Conservation (phyloP, 208 protist genomes). For the Tritrichomonas foetus region DNA sequence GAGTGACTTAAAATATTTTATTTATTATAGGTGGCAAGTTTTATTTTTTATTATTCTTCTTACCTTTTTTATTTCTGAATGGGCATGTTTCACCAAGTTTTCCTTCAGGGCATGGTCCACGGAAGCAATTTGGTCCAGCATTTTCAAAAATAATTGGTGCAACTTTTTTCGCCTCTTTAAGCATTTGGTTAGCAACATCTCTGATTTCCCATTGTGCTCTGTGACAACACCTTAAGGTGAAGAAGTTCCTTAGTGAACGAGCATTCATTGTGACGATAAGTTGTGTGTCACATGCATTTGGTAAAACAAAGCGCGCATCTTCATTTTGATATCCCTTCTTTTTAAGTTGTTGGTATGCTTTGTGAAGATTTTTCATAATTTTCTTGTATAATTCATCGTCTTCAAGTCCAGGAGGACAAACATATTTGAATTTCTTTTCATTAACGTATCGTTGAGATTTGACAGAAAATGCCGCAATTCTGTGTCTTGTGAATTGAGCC, state of each 20-base stretch:
- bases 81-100: not conserved
- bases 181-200: not conserved
- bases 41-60: too few relatives aligned
- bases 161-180: not conserved
- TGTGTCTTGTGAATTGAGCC: not conserved
- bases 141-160: not conserved
- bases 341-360: not conserved
- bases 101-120: not conserved
- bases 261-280: not conserved
- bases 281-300: not conserved
- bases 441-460: not conserved
- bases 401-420: not conserved
- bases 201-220: not conserved
- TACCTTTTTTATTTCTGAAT: not conserved
- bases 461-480: not conserved
- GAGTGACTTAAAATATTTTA: too few relatives aligned
- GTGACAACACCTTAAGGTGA: not conserved
- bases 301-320: not conserved
- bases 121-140: not conserved
- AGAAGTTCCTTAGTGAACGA: not conserved
- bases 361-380: not conserved
- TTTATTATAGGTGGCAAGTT: too few relatives aligned
- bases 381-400: not conserved
- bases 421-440: not conserved
- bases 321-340: not conserved